Conservation (phyloP, 2,329 filamentous ascomycete species). For the Pseudocercospora vitis region DNA sequence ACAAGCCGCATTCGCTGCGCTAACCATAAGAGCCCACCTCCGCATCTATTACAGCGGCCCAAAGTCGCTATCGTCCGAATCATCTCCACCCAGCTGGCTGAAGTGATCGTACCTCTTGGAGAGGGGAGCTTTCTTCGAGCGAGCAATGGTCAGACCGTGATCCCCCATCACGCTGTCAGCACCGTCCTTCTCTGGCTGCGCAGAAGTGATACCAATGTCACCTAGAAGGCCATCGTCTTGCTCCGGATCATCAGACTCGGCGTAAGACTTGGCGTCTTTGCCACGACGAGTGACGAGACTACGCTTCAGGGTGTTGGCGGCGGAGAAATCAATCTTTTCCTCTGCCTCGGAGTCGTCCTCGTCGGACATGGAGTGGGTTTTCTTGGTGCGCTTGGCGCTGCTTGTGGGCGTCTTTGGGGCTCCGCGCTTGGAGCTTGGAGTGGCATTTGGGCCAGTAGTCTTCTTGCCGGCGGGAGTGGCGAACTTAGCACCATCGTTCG, state of each 20-base stretch:
- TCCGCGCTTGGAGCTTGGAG: constrained; percentile 15
- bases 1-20: not conserved
- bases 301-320: constrained; percentile 18
- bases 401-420: constrained; percentile 19
- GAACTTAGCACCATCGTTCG: not conserved
- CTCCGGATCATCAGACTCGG: constrained; percentile 5
- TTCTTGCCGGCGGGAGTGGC: constrained; percentile 13
- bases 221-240: constrained; percentile 11
- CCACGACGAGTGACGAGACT: constrained; percentile 20
- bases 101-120: constrained; percentile 5
- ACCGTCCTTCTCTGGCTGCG: constrained; percentile 9
- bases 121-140: constrained; percentile 12
- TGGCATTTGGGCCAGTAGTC: constrained; percentile 1
- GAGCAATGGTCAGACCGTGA: not conserved
- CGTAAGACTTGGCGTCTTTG: constrained; percentile 8
- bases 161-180: constrained; percentile 8
- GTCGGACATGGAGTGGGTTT: constrained; percentile 22
- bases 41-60: not conserved
- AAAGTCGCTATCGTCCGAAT: constrained; percentile 13
- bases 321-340: constrained; percentile 12
- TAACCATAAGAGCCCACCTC: no score
- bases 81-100: constrained; percentile 3
- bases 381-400: constrained; percentile 21
- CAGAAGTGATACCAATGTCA: not conserved
- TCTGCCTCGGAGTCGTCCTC: constrained; percentile 33